Evolutionary conservation across 331 rosid species (phyloP), one percentile per base, ranked within the genome.

Genomic region (Quercus phellos): DNA sequence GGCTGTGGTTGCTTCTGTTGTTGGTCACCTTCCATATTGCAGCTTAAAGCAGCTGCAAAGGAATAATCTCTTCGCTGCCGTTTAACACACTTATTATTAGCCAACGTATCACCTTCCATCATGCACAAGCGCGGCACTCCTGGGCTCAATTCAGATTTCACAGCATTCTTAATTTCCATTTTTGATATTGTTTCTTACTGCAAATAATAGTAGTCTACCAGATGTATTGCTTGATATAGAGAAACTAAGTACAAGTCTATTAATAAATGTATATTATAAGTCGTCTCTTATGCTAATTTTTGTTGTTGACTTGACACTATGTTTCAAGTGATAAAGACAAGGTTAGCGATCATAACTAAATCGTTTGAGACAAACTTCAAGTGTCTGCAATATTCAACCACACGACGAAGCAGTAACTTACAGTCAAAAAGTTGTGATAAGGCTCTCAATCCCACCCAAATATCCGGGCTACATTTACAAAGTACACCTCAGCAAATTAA

Each of bases 341-440:
- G 12, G 21, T 24, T 77, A 77, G 26, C 95, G 93, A 90, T 92
- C 75, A 82, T 50, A 70, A 73, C 86, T 74, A 67, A 22, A 64
- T 78, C 51, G 58, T 21, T 5, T 74, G 75, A 74, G 85, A 85
- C 85, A 87, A 88, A 55, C 12, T 55, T 84, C 9, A 34, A 66
- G 56, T 78, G 85, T 75, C 83, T 74, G 50, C 50, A 84, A 46
- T 46, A 46, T 17, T 69, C 74, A 70, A 72, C 10, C 22, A 72
- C 55, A 78, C 84, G 10, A 6, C 73, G 61, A 32, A 38, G 22
- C 56, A 34, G 81, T 46, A 53, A 60, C 27, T 55, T 43, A 50
- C 26, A 38, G 74, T 73, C 73, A 55, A 73, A 59, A 73, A 53
- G 72, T 22, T 56, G 34, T 30, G 29, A 17, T 32, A 19, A 29